Percentiles rank a stretch among this genome's conserved stretches.
Evolutionary conservation across 1,284 basidiomycete species (phyloP).

Genomic region (Pisolithus thermaeus): DNA sequence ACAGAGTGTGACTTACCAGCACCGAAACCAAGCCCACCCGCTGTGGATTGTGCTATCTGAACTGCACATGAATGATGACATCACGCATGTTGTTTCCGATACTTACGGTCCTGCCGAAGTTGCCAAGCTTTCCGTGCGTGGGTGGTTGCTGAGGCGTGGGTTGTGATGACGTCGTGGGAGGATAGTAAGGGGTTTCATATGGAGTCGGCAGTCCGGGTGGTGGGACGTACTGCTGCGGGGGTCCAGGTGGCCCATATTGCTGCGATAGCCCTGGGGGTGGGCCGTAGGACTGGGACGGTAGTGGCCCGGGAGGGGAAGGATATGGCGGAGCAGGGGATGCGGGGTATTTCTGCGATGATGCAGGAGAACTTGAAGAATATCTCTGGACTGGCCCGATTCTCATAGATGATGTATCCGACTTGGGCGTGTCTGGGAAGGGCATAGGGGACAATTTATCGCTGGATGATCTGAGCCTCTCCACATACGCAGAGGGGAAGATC

Average conservation of each 20-base stretch:
- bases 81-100: neutral
- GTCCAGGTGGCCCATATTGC: constrained; percentile 10
- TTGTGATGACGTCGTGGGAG: constrained; percentile 27
- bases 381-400: constrained; percentile 7
- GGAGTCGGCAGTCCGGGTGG: constrained; percentile 13
- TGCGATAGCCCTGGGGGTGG: constrained; percentile 9
- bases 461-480: constrained; percentile 41
- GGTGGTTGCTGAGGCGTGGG: constrained; percentile 35
- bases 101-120: constrained; percentile 53
- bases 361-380: constrained; percentile 15
- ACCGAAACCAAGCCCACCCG: constrained; percentile 56
- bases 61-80: neutral
- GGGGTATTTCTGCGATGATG: neutral
- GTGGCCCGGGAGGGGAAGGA: neutral
- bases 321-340: neutral
- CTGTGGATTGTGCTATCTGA: constrained; percentile 56
- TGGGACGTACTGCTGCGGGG: constrained; percentile 6
- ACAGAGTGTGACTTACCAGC: constrained; percentile 36
- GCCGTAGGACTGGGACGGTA: constrained; percentile 1
- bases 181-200: constrained; percentile 5
- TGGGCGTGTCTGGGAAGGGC: constrained; percentile 22
- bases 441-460: constrained; percentile 14
- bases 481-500: constrained; percentile 55
- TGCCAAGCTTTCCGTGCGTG: constrained; percentile 46
- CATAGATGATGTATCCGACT: constrained; percentile 4